These are phyloP conservation scores for Fusarium sp. DNA, from an alignment of 2,329 filamentous ascomycete species.

Conservation along the genomic window DNA sequence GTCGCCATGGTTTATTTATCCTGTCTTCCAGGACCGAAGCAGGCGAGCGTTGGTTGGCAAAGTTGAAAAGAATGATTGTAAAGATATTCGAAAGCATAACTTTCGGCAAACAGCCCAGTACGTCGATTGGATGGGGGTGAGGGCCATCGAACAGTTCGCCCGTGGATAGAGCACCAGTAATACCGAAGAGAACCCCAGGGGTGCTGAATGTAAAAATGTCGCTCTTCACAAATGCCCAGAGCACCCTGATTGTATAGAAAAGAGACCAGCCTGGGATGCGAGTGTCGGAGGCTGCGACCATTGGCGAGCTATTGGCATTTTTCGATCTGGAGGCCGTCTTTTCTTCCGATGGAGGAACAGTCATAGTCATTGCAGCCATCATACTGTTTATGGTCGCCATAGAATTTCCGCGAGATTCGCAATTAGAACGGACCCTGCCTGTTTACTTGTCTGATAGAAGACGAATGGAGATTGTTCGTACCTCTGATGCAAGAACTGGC, in stretches of 20 bases:
- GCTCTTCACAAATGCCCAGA: neutral
- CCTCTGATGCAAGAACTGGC: rapidly evolving
- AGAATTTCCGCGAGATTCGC: too few species aligned
- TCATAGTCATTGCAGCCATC: too few species aligned
- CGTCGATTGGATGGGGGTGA: rapidly evolving
- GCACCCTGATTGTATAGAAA: neutral
- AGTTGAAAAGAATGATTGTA: rapidly evolving
- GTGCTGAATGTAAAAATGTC: neutral
- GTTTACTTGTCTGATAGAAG: rapidly evolving
- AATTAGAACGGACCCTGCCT: too few species aligned
- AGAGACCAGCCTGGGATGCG: neutral
- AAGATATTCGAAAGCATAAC: neutral
- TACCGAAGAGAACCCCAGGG: neutral
- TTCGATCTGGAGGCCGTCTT: rapidly evolving
- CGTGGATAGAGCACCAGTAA: rapidly evolving
- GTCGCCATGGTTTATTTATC: neutral
- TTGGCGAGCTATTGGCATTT: rapidly evolving
- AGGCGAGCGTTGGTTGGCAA: neutral
- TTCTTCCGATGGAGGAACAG: neutral
- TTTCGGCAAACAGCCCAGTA: rapidly evolving
- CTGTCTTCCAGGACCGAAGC: neutral
- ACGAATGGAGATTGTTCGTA: rapidly evolving
- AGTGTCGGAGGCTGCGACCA: rapidly evolving
- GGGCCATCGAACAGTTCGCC: neutral
- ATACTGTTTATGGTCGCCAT: too few species aligned